phyloP scores from a whole-genome alignment of 164 flowering plant genomes.

The Nymphaea colorata region DNA sequence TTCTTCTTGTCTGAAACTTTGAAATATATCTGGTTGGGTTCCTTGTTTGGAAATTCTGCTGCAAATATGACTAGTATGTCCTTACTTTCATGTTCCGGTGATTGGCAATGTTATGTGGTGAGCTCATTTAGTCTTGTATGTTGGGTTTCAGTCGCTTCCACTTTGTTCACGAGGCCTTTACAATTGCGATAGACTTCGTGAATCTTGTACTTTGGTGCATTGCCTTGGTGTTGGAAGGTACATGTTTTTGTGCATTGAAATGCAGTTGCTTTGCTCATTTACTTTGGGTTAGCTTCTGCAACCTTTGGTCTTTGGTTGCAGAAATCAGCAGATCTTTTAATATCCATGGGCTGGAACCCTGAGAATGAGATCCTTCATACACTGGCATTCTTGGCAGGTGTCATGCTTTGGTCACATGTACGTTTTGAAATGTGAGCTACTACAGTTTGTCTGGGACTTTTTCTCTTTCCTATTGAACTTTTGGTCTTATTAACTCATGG shows the following conservation, averaged over 20 bases:
- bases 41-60: too few relatives aligned
- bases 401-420: slow-evolving; percentile 96
- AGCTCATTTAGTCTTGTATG: not conserved
- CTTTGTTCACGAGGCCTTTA: slow-evolving; percentile 74
- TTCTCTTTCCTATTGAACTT: too few relatives aligned
- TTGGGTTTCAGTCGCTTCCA: slow-evolving; percentile 64
- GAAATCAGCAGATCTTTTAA: slow-evolving; percentile 63
- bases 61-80: too few relatives aligned
- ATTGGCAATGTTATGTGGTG: slow-evolving; percentile 23
- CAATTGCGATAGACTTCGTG: slow-evolving; percentile 32
- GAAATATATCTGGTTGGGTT: too few relatives aligned
- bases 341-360: slow-evolving; percentile 41
- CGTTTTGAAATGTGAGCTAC: too few relatives aligned
- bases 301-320: slow-evolving; percentile 14
- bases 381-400: slow-evolving; percentile 73
- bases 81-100: slow-evolving; percentile 4
- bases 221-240: slow-evolving; percentile 98
- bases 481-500: too few relatives aligned
- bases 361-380: slow-evolving; percentile 88
- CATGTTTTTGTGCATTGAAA: slow-evolving; percentile 2
- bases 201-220: slow-evolving; percentile 60
- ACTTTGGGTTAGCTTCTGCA: not conserved
- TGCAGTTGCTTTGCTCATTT: not conserved
- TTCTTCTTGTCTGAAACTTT: too few relatives aligned
- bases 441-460: too few relatives aligned